Evolutionary conservation across 768 basidiomycete species (phyloP).

Genomic region (Suillus placidus): DNA sequence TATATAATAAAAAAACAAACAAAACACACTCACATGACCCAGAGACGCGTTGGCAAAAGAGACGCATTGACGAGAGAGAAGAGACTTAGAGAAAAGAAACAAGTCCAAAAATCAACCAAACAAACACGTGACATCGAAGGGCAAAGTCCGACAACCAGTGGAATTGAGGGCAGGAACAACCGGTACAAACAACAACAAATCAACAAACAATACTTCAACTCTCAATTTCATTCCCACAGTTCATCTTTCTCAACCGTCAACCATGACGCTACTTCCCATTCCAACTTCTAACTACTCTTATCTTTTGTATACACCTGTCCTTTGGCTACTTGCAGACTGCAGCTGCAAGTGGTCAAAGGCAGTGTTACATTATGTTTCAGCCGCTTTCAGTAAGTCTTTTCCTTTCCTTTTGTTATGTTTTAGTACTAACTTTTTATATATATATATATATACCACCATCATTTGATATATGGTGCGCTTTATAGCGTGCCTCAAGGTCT

Average conservation of each 20-base stretch:
- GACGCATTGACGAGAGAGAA: background rate
- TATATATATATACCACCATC: too few relatives aligned
- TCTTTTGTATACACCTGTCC: too few relatives aligned
- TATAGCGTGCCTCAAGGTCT: background rate
- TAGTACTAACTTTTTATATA: too few relatives aligned
- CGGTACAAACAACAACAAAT: background rate
- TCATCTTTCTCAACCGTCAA: background rate
- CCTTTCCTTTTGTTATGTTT: too few relatives aligned
- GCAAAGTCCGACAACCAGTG: background rate
- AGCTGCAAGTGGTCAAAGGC: background rate
- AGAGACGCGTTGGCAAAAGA: too few relatives aligned
- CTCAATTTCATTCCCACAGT: background rate
- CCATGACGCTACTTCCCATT: too few relatives aligned
- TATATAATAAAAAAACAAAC: too few relatives aligned
- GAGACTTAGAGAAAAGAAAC: background rate
- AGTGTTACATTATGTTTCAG: background rate
- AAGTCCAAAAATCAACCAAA: background rate
- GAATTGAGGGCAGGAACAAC: background rate
- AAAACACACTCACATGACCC: too few relatives aligned
- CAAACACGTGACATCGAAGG: background rate
- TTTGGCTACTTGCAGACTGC: conserved; percentile 1
- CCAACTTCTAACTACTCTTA: too few relatives aligned
- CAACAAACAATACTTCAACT: background rate
- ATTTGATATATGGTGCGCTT: too few relatives aligned
- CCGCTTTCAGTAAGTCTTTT: too few relatives aligned